Evolutionary conservation across 768 basidiomycete genomes (phyloP), one percentile per base, ranked within the genome.

Genomic region (Mycena pura): DNA sequence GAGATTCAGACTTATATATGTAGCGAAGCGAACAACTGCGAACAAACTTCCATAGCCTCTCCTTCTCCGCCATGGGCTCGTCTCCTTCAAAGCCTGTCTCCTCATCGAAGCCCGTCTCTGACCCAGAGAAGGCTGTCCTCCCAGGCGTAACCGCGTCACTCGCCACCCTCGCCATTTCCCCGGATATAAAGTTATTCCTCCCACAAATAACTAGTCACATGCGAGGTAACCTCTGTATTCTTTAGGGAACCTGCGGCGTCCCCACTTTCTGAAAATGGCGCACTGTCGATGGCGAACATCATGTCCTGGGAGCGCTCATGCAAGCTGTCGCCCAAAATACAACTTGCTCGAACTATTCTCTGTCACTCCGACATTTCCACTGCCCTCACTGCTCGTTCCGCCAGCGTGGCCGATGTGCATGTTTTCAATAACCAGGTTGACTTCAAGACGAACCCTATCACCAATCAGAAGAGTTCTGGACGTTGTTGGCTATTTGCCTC

Each of bases 401-500:
- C 90, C 2, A 71, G 73, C 60, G 80, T 93, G 56, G 77, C 83
- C 3, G 89, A 92, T 70, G 76, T 81, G 43, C 91, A 93, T 72
- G 82, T 96, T 51, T 97, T 96, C 82, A 96, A 95, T 74, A 82
- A 86, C 66, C 80, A 86, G 62, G 70, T 97, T 21, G 89, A 54
- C 39, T 60, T 60, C 39, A 60, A 60, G 80, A 88, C 93, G 1
- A 85, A 83, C 2, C 94, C 94, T 10, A 79, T 95, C 64, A 95
- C 93, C 22, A 58, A 49, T 13, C 95, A 96, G 84, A 91, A 88
- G 77, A 87, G 83, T 71, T 92, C 89, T 57, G 96, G 96, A 1
- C 81, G 96, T 45, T 99, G 96, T 79, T 99, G 96, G 96, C 81
- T 97, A 8, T 98, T 98, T 73, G 92, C 95, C 2, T 92, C 93